Evolutionary conservation across 2,329 filamentous ascomycete genomes (phyloP).

Genomic region (Colletotrichum kahawae): DNA sequence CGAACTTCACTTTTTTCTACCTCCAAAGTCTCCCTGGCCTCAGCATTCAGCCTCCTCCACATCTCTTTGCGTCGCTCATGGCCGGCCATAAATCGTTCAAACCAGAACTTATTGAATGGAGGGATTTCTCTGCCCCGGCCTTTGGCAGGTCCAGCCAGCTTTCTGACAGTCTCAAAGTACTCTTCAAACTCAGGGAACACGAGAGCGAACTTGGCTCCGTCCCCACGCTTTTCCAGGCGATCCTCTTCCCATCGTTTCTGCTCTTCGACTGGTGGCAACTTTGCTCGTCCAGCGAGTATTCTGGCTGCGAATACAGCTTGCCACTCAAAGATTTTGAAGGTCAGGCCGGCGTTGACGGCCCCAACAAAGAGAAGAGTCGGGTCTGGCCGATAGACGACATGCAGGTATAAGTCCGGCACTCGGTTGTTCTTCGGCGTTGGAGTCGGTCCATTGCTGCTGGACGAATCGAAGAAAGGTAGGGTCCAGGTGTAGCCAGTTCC

Average conservation of each 20-base stretch:
- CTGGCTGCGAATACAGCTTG: constrained; percentile 67
- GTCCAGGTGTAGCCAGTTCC: constrained; percentile 73
- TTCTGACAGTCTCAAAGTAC: constrained; percentile 64
- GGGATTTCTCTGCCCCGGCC: constrained; percentile 51
- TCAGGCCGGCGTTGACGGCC: constrained; percentile 61
- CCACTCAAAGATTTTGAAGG: constrained; percentile 74
- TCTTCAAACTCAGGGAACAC: constrained; percentile 67
- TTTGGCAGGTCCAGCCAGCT: constrained; percentile 51
- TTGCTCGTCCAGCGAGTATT: constrained; percentile 56
- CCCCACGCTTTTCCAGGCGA: constrained; percentile 57
- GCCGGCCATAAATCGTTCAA: constrained; percentile 55
- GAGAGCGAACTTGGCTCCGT: constrained; percentile 61
- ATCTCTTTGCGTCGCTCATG: constrained; percentile 61
- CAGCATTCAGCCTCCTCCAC: constrained; percentile 58
- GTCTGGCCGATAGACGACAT: constrained; percentile 60
- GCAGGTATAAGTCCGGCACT: constrained; percentile 60
- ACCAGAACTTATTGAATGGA: constrained; percentile 50
- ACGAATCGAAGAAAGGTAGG: constrained; percentile 58
- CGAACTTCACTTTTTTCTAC: not conserved
- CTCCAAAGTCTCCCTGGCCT: not conserved
- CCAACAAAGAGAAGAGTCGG: constrained; percentile 62
- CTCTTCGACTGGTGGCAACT: constrained; percentile 51
- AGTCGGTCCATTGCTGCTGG: accelerated
- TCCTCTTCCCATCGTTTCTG: constrained; percentile 63
- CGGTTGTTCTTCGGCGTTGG: constrained; percentile 53